Base-by-base conservation (phyloP, 495 filamentous ascomycete genomes). In the Wilcoxina mikolae region DNA sequence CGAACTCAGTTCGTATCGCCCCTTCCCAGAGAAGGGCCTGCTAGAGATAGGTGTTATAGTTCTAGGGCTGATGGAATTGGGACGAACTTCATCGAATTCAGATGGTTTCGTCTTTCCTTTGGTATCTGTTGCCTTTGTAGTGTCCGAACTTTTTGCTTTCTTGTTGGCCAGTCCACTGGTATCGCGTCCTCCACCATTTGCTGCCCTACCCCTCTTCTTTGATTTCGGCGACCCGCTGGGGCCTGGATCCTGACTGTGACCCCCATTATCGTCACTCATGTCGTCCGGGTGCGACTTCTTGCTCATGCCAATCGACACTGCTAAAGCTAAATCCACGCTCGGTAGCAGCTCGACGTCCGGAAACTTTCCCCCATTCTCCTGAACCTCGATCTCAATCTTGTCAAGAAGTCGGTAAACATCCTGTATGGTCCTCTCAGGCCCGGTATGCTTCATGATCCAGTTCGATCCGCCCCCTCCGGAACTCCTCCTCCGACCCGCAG, bases 271-370 rank as follows among this genome's bases (percentile, higher is more conserved):
- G 31, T 35, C 31, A 15, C 31, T 15, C 7, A 15, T 35, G 31
- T 35, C 31, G 39, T 43, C 39, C 7, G 39, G 20, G 39, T 43
- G 39, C 4, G 39, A 4, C 7, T 43, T 43, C 5, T 43, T 43
- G 7, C 20, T 43, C 9, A 20, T 20, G 39, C 39, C 39, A 12
- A 43, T 43, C 7, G 39, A 20, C 12, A 27, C 46, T 1, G 49
- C 49, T 15, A 52, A 27, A 26, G 11, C 49, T 31, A 52, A 41
- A 27, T 65, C 63, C 2, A 66, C 63, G 38, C 60, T 65, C n/a
- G 64, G 64, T 15, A 66, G 54, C 20, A 66, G 33, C 33, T 66
- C 64, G 29, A 66, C 57, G 56, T 66, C 64, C 5, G 64, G 64
- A 49, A 66, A 66, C 46, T 59, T 66, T 27, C 64, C 63, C 2